phyloP scores from a whole-genome alignment of 805 yeast genomes.

The Candida nanaspora region DNA sequence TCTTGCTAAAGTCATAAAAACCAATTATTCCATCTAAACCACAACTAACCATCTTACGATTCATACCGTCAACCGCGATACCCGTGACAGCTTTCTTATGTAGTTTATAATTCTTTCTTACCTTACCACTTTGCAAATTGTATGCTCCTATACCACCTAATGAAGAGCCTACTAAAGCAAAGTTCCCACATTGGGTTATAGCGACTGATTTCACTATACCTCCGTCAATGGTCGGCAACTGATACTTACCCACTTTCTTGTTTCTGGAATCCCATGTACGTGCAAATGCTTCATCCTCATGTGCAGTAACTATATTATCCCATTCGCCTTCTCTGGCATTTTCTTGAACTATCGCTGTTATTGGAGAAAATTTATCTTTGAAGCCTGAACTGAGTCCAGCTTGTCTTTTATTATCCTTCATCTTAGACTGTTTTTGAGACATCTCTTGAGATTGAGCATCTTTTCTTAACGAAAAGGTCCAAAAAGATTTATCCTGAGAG shows the following conservation, averaged over 20 bases:
- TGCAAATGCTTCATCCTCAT: constrained; percentile 74
- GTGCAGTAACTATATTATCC: constrained; percentile 90
- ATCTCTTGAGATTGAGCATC: constrained; percentile 95
- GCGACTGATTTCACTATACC: constrained; percentile 70
- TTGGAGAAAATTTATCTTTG: constrained; percentile 72
- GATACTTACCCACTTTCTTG: constrained; percentile 74
- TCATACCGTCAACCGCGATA: constrained; percentile 82
- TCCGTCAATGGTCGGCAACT: constrained; percentile 66
- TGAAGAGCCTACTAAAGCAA: constrained; percentile 85
- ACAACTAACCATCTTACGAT: constrained; percentile 75
- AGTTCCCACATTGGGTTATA: constrained; percentile 91
- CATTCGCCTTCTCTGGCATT: constrained; percentile 79
- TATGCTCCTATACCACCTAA: constrained; percentile 79
- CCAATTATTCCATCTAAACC: constrained; percentile 89
- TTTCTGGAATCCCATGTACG: constrained; percentile 83
- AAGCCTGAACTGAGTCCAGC: constrained; percentile 49
- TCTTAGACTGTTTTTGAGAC: constrained; percentile 58
- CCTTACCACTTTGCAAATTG: constrained; percentile 86
- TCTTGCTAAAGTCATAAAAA: constrained; percentile 75
- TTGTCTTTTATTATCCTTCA: constrained; percentile 38
- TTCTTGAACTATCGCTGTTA: constrained; percentile 62
- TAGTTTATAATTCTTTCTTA: constrained; percentile 60
- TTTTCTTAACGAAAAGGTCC: constrained; percentile 89
- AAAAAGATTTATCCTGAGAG: constrained; percentile 76
- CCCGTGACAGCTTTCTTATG: constrained; percentile 86